A percentile compares a stretch with the other conserved stretches of the same genome.
Conservation (phyloP, 495 filamentous ascomycete species). For the Neurospora africana region DNA sequence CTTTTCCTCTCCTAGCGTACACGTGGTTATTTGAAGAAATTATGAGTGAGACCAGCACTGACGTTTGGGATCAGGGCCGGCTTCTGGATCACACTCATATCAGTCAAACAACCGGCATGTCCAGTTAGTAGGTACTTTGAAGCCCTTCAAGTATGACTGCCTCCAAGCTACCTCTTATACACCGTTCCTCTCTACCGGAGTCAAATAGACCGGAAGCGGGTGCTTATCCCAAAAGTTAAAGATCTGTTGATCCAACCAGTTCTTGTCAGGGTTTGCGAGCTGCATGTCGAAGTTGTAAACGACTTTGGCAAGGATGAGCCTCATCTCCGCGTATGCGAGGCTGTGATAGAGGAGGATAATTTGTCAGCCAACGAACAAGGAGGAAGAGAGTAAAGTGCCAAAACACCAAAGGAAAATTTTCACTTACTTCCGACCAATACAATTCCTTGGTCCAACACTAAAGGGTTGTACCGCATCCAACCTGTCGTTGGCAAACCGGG, state of each 20-base stretch:
- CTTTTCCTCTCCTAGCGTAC: background rate
- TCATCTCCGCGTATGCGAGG: constrained; percentile 29
- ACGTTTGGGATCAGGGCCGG: background rate
- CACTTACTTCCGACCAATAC: constrained; percentile 46
- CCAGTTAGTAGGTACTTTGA: background rate
- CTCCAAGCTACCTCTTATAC: background rate
- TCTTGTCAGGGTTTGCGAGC: constrained; percentile 22
- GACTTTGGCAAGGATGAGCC: constrained; percentile 36
- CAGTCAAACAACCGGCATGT: background rate
- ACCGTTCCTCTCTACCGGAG: background rate
- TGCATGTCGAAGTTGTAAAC: constrained; percentile 39
- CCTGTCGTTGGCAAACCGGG: constrained; percentile 33
- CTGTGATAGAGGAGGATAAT: background rate
- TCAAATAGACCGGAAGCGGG: background rate
- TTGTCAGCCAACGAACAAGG: background rate
- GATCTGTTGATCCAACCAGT: constrained; percentile 13
- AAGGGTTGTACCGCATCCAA: constrained; percentile 41
- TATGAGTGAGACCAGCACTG: background rate
- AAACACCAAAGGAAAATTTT: background rate
- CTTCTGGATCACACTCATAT: background rate
- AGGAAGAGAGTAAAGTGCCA: background rate
- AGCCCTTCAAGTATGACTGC: background rate
- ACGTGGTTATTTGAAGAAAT: background rate
- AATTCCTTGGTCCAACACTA: constrained; percentile 42
- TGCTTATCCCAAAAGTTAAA: background rate